These are phyloP conservation scores for Azolla pinnata DNA, from an alignment of 75 land plant genomes.

Conservation along the genomic window DNA sequence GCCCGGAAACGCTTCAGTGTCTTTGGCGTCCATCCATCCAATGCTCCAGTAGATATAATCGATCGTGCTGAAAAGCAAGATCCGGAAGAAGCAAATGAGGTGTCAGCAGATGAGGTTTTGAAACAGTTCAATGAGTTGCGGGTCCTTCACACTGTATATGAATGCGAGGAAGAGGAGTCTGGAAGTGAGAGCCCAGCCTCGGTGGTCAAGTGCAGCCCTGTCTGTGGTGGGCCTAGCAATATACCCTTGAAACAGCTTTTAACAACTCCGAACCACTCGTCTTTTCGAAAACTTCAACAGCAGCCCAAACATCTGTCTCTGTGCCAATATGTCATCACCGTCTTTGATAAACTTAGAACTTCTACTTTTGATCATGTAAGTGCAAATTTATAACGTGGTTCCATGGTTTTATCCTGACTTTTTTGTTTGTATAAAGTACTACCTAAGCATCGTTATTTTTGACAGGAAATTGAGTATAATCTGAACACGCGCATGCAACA, in stretches of 20 bases:
- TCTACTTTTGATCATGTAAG: conserved; percentile 19
- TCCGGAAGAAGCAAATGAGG: conserved; percentile 1
- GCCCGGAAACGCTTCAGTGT: too few relatives aligned
- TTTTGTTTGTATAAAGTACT: not conserved
- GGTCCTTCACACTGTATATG: conserved; percentile 28
- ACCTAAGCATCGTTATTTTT: too few relatives aligned
- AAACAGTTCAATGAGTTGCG: conserved; percentile 15
- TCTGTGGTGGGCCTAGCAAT: conserved; percentile 6
- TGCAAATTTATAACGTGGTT: not conserved
- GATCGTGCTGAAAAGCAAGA: not conserved
- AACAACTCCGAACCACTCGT: conserved; percentile 6
- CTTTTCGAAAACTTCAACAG: conserved; percentile 8
- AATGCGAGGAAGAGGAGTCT: conserved; percentile 18
- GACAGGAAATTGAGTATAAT: conserved; percentile 20
- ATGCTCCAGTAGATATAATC: too few relatives aligned
- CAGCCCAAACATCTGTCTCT: conserved; percentile 7
- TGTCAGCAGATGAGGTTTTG: conserved; percentile 13
- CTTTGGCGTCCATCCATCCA: too few relatives aligned
- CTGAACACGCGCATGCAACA: conserved; percentile 7
- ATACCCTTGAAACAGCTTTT: conserved; percentile 11
- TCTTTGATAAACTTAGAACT: conserved; percentile 2
- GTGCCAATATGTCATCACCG: not conserved
- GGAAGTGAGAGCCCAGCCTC: conserved; percentile 4
- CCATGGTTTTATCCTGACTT: not conserved
- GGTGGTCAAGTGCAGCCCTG: conserved; percentile 14